Evolutionary conservation across 2,329 filamentous ascomycete genomes (phyloP).

Genomic region (Alternaria atra): DNA sequence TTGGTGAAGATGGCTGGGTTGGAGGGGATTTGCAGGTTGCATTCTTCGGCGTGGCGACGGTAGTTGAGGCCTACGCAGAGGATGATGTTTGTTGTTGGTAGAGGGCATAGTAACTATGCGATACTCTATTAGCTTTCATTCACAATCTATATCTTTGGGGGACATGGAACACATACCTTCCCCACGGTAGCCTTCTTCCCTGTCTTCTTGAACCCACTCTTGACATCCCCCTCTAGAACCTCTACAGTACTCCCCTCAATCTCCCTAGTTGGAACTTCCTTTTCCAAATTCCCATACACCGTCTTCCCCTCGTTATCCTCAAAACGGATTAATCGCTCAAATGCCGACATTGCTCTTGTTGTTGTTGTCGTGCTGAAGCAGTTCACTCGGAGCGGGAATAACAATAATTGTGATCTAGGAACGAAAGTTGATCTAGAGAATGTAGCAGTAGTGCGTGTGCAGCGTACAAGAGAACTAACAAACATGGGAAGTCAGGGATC

Average conservation of each 20-base stretch:
- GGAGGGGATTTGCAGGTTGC: conserved; percentile 42
- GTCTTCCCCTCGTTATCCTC: conserved; percentile 39
- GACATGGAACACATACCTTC: conserved; percentile 18
- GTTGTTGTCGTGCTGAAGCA: conserved; percentile 6
- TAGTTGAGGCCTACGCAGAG: conserved; percentile 51
- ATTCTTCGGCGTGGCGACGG: conserved; percentile 45
- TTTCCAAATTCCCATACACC: conserved; percentile 43
- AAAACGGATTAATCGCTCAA: conserved; percentile 48
- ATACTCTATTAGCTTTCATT: not conserved
- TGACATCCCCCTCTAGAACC: conserved; percentile 40
- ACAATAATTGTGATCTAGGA: not conserved
- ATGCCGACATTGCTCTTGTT: conserved; percentile 31
- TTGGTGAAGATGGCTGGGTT: conserved; percentile 50
- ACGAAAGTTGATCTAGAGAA: not conserved
- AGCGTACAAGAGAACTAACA: conserved; percentile 9
- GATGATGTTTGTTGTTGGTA: conserved; percentile 41
- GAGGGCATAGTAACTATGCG: conserved; percentile 36
- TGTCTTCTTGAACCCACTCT: conserved; percentile 42
- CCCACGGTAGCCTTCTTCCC: conserved; percentile 36
- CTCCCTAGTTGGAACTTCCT: conserved; percentile 39
- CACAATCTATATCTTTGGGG: too few species aligned
- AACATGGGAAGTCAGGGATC: conserved; percentile 6
- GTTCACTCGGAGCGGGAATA: not conserved
- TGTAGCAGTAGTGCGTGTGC: conserved; percentile 1
- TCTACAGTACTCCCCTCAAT: conserved; percentile 44